Evolutionary conservation across 108 stramenopile species (phyloP), one percentile per base, ranked within the genome.

Genomic region (Fragilaria radians): DNA sequence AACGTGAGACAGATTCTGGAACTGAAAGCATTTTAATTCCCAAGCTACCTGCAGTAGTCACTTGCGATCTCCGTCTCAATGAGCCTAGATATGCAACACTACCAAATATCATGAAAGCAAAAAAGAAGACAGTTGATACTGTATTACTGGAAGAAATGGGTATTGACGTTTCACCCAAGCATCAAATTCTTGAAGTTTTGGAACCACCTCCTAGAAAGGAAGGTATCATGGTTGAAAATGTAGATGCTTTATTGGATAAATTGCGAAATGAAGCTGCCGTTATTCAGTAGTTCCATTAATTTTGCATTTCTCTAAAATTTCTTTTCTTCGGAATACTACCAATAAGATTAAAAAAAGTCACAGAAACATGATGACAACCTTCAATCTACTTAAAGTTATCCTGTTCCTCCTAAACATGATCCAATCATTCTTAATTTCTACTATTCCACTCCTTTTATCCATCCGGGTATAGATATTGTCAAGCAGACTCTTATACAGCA

Each of bases 71-170:
- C 33, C 91, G 99, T 52, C 83, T 99, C 52, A 99, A 99, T 64
- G 93, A 96, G 52, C 99, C 99, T 22, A 93, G 99, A 1, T 99
- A 99, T 72, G 95, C 99, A 30, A 98, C 95, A 14, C 83, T 99
- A 58, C 99, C 99, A 42, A 98, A 98, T 71, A 99, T 99, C 59
- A 98, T 98, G 99, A 99, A 99, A 82, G 99, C 99, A 33, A 99
- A 99, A 83, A 99, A 99, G 88, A 99, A 99, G 71, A 85, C 82
- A 61, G 86, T 99, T 28, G 89, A 95, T 33, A 77, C 79, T 27
- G 83, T 91, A 48, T 68, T 57, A 61, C 89, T 81, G 19, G 87
- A 75, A 25, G 88, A 90, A 46, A 63, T 96, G 63, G 97, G 92
- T 7, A 75, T 97, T 18, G 94, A 98, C 59, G 59, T 99, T 62